Evolutionary conservation across 805 yeast species (phyloP).

Genomic region (Metschnikowia rubicola): DNA sequence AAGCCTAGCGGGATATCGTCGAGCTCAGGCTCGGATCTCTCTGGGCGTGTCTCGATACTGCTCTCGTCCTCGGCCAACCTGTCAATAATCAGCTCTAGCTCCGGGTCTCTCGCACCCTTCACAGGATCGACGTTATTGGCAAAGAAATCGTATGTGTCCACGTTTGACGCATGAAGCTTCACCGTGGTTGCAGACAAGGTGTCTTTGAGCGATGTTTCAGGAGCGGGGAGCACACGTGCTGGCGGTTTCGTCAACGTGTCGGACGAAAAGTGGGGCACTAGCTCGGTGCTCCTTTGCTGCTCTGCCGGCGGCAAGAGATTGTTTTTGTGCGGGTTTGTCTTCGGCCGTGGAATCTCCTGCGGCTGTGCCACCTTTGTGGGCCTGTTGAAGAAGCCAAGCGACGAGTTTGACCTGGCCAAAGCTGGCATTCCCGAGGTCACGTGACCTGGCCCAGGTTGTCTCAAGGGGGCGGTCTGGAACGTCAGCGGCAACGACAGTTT

Average conservation of each 20-base stretch:
- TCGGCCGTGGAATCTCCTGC: neutral
- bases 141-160: neutral
- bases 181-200: slow-evolving; percentile 12
- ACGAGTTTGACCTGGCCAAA: slow-evolving; percentile 34
- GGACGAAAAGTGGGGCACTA: slow-evolving; percentile 23
- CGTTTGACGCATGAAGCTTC: slow-evolving; percentile 21
- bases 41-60: slow-evolving; percentile 50
- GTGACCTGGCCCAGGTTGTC: neutral
- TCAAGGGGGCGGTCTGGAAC: neutral
- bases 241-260: slow-evolving; percentile 24
- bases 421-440: slow-evolving; percentile 17
- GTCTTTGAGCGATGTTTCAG: neutral
- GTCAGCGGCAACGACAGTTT: slow-evolving; percentile 16
- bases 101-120: slow-evolving; percentile 9
- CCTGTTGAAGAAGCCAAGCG: slow-evolving; percentile 29
- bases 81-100: slow-evolving; percentile 15
- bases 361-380: neutral
- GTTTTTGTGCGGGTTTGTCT: slow-evolving; percentile 13
- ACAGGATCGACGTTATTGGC: slow-evolving; percentile 24
- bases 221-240: slow-evolving; percentile 1
- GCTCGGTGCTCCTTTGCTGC: slow-evolving; percentile 21
- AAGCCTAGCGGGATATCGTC: slow-evolving; percentile 10
- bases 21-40: slow-evolving; percentile 21
- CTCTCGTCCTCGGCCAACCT: slow-evolving; percentile 28
- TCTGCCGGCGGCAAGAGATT: slow-evolving; percentile 16